Evolutionary conservation across 192 early-diverging fungal genomes (phyloP).

Genomic region (Ambispora gerdemannii): DNA sequence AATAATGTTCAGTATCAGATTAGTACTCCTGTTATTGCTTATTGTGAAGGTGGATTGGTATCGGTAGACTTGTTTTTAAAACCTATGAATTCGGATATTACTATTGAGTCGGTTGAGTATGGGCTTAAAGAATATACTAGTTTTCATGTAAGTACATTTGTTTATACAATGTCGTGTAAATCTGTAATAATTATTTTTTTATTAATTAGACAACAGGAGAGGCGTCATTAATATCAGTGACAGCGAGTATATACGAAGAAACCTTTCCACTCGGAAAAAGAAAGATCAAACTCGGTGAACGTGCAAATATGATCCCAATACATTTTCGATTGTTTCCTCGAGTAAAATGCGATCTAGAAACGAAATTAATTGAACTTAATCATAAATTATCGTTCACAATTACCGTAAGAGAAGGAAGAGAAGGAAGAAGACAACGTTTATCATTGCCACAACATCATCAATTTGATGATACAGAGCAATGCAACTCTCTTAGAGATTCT

Average conservation of each 20-base stretch:
- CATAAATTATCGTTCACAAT: constrained; percentile 7
- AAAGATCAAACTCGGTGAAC: background rate
- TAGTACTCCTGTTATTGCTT: constrained; percentile 35
- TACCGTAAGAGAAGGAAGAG: background rate
- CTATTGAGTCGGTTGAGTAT: constrained; percentile 33
- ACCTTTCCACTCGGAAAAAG: constrained; percentile 35
- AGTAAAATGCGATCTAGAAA: constrained; percentile 17
- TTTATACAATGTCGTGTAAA: no score
- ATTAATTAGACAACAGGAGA: no score
- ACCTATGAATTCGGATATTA: constrained; percentile 13
- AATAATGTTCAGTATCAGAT: constrained; percentile 32
- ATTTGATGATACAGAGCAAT: no score
- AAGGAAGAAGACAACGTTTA: background rate
- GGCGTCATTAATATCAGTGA: constrained; percentile 10
- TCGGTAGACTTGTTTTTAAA: constrained; percentile 27
- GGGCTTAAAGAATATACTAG: constrained; percentile 36
- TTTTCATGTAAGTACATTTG: no score
- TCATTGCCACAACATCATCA: no score
- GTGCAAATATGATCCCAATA: background rate
- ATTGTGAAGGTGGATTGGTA: constrained; percentile 40
- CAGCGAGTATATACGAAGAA: constrained; percentile 27
- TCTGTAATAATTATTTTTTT: no score
- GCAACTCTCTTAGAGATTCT: background rate
- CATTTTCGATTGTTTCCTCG: constrained; percentile 11
- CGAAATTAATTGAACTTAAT: constrained; percentile 10